Evolutionary conservation across 2,329 filamentous ascomycete genomes (phyloP).

Genomic region (Claviceps africana): DNA sequence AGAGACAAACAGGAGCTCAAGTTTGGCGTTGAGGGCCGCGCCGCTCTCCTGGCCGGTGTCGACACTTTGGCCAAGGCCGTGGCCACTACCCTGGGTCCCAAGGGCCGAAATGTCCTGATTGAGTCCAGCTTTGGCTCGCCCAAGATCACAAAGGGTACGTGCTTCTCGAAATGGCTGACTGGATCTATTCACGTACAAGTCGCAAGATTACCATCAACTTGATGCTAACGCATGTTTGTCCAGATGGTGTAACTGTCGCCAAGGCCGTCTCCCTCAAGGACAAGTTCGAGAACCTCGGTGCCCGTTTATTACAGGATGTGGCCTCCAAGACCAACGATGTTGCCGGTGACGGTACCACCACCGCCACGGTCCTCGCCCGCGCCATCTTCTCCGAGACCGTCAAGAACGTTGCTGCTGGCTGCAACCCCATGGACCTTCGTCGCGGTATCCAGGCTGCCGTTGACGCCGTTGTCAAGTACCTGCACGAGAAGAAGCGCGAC

Average conservation of each 20-base stretch:
- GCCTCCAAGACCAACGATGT: conserved; percentile 99
- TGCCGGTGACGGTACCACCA: conserved; percentile 96
- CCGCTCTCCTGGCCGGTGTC: conserved; percentile 79
- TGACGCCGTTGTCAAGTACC: conserved; percentile 83
- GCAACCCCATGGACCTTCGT: conserved; percentile 98
- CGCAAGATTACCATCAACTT: not conserved
- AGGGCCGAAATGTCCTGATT: conserved; percentile 96
- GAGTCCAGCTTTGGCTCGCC: conserved; percentile 97
- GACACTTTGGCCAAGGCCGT: conserved; percentile 95
- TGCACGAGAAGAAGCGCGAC: conserved; percentile 92
- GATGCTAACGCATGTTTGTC: conserved; percentile 7
- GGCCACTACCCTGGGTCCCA: conserved; percentile 88
- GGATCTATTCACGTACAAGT: conserved; percentile 15
- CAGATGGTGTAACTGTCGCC: conserved; percentile 79
- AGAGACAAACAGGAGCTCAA: conserved; percentile 63
- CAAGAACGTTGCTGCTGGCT: conserved; percentile 98
- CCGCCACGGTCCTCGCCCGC: conserved; percentile 88
- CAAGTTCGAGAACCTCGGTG: conserved; percentile 99
- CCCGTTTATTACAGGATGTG: conserved; percentile 90
- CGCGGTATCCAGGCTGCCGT: conserved; percentile 95
- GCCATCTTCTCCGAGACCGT: conserved; percentile 99
- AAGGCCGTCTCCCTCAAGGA: conserved; percentile 88
- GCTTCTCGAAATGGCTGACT: not conserved
- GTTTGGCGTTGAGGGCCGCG: conserved; percentile 90
- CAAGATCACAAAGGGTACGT: conserved; percentile 93